phyloP scores from a whole-genome alignment of 2,329 filamentous ascomycete genomes.

The Botrytis medusae region DNA sequence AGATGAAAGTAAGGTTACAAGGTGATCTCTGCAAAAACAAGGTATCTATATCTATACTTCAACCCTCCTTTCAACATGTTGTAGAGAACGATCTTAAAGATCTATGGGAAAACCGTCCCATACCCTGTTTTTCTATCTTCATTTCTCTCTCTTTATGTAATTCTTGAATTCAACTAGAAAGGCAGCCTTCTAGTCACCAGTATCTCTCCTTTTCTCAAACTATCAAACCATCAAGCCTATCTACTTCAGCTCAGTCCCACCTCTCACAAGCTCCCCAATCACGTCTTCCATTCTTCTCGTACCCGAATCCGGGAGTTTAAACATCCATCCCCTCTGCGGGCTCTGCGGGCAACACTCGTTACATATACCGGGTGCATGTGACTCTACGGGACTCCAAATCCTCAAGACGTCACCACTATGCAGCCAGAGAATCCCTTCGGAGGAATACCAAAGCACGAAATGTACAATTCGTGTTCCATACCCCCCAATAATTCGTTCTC shows the following conservation, averaged over 20 bases:
- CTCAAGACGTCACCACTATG: not conserved
- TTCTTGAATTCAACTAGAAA: not conserved
- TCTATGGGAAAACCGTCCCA: not conserved
- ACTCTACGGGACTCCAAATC: not conserved
- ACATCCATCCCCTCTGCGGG: not conserved
- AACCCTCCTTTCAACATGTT: too few relatives aligned
- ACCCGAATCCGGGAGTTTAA: not conserved
- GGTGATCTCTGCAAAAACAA: not conserved
- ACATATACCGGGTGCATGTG: not conserved
- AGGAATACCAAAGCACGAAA: not conserved
- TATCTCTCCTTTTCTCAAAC: not conserved
- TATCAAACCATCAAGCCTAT: not conserved
- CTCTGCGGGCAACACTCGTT: not conserved
- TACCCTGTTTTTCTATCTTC: not conserved
- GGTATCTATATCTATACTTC: not conserved
- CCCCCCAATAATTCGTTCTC: not conserved
- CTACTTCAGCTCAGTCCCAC: constrained; percentile 1
- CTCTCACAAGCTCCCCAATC: not conserved
- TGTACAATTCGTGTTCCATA: not conserved
- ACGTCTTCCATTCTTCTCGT: not conserved
- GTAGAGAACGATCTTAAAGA: not conserved
- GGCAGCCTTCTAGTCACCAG: not conserved
- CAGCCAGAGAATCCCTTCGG: not conserved
- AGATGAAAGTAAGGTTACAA: not conserved
- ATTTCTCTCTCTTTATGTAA: not conserved